Conservation (phyloP, 2,329 filamentous ascomycete species). For the Neonectria magnoliae region DNA sequence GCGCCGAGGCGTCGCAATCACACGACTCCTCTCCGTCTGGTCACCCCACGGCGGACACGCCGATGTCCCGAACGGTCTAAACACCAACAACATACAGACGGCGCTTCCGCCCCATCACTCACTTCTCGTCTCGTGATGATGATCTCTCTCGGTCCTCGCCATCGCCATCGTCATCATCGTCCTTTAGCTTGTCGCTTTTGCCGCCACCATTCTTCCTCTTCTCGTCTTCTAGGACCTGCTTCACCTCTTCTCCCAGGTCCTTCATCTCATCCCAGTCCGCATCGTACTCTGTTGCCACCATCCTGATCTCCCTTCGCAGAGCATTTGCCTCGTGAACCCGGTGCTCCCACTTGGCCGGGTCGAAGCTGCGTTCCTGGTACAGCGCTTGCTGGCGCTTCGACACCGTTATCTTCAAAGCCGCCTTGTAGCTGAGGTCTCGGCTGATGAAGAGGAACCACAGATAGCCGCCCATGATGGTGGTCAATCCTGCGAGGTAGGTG, state of each 20-base stretch:
- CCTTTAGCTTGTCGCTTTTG: slow-evolving; percentile 52
- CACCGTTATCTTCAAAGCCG: slow-evolving; percentile 88
- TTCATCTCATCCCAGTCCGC: slow-evolving; percentile 85
- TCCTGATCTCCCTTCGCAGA: slow-evolving; percentile 80
- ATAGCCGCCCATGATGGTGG: slow-evolving; percentile 88
- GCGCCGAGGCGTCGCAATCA: slow-evolving; percentile 3
- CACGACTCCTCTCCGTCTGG: slow-evolving; percentile 2
- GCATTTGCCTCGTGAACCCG: slow-evolving; percentile 83
- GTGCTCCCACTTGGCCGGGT: slow-evolving; percentile 79
- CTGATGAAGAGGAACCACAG: slow-evolving; percentile 95
- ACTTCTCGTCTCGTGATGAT: slow-evolving; percentile 6
- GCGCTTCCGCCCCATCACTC: slow-evolving; percentile 1
- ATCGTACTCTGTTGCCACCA: slow-evolving; percentile 86
- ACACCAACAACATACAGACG: background rate
- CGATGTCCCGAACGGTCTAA: slow-evolving; percentile 1
- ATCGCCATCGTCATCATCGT: slow-evolving; percentile 49
- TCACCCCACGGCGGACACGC: slow-evolving; percentile 11
- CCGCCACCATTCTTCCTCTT: slow-evolving; percentile 50
- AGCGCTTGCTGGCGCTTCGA: slow-evolving; percentile 79
- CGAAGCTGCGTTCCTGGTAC: slow-evolving; percentile 80
- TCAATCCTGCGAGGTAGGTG: slow-evolving; percentile 88
- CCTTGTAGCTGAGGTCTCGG: slow-evolving; percentile 86
- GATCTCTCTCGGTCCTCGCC: slow-evolving; percentile 22
- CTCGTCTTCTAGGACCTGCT: slow-evolving; percentile 66
- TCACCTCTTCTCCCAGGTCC: slow-evolving; percentile 76